These are phyloP conservation scores for Ambrosiella xylebori DNA, from an alignment of 2,329 filamentous ascomycete genomes.

Conservation along the genomic window DNA sequence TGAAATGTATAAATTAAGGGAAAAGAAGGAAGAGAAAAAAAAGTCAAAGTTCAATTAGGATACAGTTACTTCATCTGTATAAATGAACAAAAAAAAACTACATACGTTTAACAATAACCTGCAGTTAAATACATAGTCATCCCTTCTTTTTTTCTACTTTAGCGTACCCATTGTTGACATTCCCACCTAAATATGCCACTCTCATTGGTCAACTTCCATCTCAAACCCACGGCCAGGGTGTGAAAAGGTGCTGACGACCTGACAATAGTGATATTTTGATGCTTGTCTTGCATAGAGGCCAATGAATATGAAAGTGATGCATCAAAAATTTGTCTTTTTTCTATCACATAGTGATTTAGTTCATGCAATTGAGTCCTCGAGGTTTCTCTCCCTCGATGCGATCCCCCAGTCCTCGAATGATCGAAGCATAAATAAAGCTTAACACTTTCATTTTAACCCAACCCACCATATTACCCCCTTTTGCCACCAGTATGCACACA, in stretches of 20 bases:
- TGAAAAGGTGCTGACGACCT: too few relatives aligned
- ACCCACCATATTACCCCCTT: not conserved
- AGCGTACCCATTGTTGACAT: not conserved
- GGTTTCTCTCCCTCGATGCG: too few relatives aligned
- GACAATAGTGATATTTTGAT: too few relatives aligned
- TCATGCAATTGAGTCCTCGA: too few relatives aligned
- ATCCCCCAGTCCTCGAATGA: too few relatives aligned
- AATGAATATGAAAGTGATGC: too few relatives aligned
- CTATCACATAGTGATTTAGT: too few relatives aligned
- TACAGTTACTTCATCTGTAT: not conserved
- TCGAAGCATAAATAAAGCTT: not conserved
- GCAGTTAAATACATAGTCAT: not conserved
- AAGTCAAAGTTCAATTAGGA: not conserved
- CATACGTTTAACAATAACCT: not conserved
- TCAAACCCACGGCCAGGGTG: not conserved
- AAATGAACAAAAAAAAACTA: not conserved
- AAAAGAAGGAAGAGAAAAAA: conserved; percentile 1
- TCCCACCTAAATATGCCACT: not conserved
- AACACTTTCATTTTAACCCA: not conserved
- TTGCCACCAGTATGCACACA: not conserved
- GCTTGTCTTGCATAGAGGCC: too few relatives aligned
- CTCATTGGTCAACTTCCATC: not conserved
- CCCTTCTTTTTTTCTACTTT: not conserved
- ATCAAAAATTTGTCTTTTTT: too few relatives aligned
- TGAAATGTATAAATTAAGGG: not conserved